Conservation (phyloP, 345 rosid species). For the Psidium friedrichsthalianum region DNA sequence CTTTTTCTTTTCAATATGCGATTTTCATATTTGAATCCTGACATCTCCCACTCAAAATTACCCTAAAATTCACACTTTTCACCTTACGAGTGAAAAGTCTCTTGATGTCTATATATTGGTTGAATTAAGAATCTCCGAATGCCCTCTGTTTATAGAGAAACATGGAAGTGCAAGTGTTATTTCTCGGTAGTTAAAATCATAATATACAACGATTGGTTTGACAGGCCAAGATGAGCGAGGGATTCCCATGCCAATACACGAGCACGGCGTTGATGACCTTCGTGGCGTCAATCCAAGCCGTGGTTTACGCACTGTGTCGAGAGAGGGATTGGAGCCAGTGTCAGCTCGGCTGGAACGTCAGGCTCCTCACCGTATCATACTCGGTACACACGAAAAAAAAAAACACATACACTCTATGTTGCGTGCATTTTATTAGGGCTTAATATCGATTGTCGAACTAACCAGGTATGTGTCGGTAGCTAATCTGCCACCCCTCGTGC, state of each 20-base stretch:
- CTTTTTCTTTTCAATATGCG: neutral
- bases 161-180: neutral
- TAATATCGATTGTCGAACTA: neutral
- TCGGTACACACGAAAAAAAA: neutral
- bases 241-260: neutral
- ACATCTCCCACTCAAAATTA: neutral
- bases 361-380: conserved; percentile 7
- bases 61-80: neutral
- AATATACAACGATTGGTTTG: neutral
- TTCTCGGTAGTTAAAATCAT: neutral
- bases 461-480: neutral
- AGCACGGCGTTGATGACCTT: neutral
- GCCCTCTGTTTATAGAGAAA: neutral
- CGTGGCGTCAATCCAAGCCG: conserved; percentile 1
- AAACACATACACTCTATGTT: neutral
- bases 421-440: neutral
- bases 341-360: conserved; percentile 23
- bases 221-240: neutral
- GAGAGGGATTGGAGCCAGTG: conserved; percentile 17
- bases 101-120: neutral
- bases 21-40: neutral
- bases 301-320: conserved; percentile 4
- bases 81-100: neutral
- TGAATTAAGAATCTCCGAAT: too few species aligned
- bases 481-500: neutral